These are phyloP conservation scores for Senna tora DNA, from an alignment of 306 rosid species.

Conservation along the genomic window DNA sequence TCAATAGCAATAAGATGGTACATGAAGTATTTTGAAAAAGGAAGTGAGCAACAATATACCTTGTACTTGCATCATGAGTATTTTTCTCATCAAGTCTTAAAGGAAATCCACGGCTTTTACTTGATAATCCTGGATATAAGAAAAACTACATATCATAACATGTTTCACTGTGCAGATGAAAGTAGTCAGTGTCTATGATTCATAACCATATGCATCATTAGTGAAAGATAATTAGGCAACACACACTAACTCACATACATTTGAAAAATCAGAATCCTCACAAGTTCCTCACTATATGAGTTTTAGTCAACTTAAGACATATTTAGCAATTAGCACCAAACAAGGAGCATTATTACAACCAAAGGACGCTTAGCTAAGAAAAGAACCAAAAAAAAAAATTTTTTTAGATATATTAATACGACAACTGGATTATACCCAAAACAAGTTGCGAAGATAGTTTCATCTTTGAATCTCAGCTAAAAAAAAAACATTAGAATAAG, in stretches of 20 bases:
- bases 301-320: neutral
- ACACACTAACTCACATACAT: neutral
- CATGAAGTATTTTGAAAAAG: conserved; percentile 28
- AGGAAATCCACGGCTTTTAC: conserved; percentile 54
- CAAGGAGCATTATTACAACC: neutral
- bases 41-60: conserved; percentile 47
- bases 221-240: neutral
- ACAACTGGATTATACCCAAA: conserved; percentile 21
- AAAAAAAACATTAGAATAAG: conserved; percentile 1
- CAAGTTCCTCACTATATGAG: neutral
- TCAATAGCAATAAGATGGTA: neutral
- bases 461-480: neutral
- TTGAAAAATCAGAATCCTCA: conserved; percentile 20
- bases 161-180: no score
- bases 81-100: conserved; percentile 56
- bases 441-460: neutral
- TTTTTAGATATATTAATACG: no score
- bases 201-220: neutral
- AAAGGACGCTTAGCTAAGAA: neutral
- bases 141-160: conserved; percentile 36
- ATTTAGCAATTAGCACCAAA: conserved; percentile 9
- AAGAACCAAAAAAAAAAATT: neutral
- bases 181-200: neutral
- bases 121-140: conserved; percentile 65
- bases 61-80: conserved; percentile 56